Base-by-base conservation (phyloP, 768 basidiomycete genomes). In the Termitomyces sp. region DNA sequence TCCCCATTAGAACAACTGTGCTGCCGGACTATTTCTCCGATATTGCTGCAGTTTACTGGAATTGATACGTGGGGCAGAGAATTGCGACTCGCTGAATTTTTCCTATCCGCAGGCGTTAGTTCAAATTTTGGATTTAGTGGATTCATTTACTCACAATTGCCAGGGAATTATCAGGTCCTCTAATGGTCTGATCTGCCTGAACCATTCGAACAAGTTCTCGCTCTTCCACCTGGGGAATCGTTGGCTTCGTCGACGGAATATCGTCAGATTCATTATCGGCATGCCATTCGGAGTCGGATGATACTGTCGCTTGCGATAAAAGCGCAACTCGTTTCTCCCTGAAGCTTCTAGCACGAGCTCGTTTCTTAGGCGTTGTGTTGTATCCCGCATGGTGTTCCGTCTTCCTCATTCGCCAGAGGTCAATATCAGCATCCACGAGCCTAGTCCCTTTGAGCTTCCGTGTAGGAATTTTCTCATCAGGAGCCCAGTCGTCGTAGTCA, bases 401-500 rank as follows among this genome's bases (percentile, higher is more conserved):
- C 42, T 55, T 55, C 54, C 54, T 55, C 54, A 55, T 45, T 11
- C 42, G 54, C 54, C 54, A 55, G 31, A 44, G 41, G 16, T 55
- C 54, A 12, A 44, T 55, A 34, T 55, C 54, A 42, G 42, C 41
- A 20, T 55, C 54, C n/a, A 18, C 54, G 20, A 55, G n/a, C 22
- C 37, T 31, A 39, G 48, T 50, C 16, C 39, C 37, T 20, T 58
- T 58, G 57, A 49, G 33, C 24, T 55, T 55, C 22, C 54, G 54
- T 8, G 15, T 13, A 22, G 42, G 54, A 34, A 55, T 55, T 15
- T 45, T 55, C 20, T 45, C 54, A 34, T 55, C 27, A 22, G 42
- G 54, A 33, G 42, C 30, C 54, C 54, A 55, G 30, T 55, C 54
- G n/a, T 55, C 54, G 31, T 55, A 55, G 30, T 55, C 54, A 33